Conservation (phyloP, 1,139 yeast species). For the Yamadazyma dendronema region DNA sequence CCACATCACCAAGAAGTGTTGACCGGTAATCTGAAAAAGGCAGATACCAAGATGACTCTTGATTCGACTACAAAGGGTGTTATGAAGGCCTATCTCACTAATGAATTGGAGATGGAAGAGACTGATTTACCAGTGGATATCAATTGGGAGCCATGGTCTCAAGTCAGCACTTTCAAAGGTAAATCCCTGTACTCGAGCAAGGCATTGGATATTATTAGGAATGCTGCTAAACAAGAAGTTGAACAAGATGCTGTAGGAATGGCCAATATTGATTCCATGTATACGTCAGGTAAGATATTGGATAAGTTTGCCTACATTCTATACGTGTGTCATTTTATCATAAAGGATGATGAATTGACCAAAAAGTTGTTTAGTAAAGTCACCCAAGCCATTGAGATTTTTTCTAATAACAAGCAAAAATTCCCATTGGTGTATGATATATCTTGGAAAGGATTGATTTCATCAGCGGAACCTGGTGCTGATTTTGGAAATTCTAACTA, state of each 20-base stretch:
- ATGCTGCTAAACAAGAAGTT: constrained; percentile 53
- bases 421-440: constrained; percentile 65
- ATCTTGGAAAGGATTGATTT: constrained; percentile 72
- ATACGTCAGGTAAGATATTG: constrained; percentile 69
- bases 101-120: constrained; percentile 47
- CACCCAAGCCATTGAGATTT: constrained; percentile 59
- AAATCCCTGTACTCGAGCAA: constrained; percentile 34
- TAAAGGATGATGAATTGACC: constrained; percentile 50
- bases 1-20: constrained; percentile 68
- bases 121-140: constrained; percentile 48
- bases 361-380: constrained; percentile 44
- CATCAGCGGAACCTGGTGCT: constrained; percentile 62
- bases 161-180: constrained; percentile 27
- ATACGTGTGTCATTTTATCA: constrained; percentile 57
- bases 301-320: constrained; percentile 75
- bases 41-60: constrained; percentile 38
- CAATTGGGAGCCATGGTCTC: constrained; percentile 59
- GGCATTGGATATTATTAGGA: constrained; percentile 37
- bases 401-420: constrained; percentile 55
- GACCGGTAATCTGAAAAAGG: constrained; percentile 14
- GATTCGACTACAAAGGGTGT: constrained; percentile 71
- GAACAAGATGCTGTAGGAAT: constrained; percentile 53
- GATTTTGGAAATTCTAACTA: constrained; percentile 79
- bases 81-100: constrained; percentile 58
- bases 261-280: constrained; percentile 71